Evolutionary conservation across 768 basidiomycete species (phyloP).

Genomic region (Agaricus blazei): DNA sequence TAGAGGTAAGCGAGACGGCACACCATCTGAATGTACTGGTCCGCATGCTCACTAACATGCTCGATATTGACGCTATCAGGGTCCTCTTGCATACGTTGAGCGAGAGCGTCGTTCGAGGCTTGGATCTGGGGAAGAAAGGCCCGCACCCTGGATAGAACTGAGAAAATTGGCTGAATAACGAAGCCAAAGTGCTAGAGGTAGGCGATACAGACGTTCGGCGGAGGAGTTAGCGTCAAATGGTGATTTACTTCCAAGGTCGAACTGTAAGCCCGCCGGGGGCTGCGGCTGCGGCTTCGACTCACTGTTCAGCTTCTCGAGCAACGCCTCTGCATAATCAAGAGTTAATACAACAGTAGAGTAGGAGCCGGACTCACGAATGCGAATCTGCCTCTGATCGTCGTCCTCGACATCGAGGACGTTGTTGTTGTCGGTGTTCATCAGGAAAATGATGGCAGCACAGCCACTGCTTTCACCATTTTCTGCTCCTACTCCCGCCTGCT

Average conservation of each 20-base stretch:
- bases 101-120: conserved; percentile 55
- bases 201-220: conserved; percentile 40
- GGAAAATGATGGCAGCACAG: conserved; percentile 9
- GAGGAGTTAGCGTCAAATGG: conserved; percentile 36
- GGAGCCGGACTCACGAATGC: conserved; percentile 11
- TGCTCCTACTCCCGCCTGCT: background rate
- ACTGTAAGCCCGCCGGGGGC: conserved; percentile 13
- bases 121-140: conserved; percentile 65
- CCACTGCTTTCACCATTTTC: conserved; percentile 11
- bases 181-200: background rate
- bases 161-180: background rate
- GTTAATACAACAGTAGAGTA: background rate
- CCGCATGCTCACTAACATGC: conserved; percentile 42
- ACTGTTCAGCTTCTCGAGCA: conserved; percentile 36
- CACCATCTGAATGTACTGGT: conserved; percentile 66
- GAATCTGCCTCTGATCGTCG: conserved; percentile 12
- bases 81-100: conserved; percentile 37
- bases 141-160: conserved; percentile 63
- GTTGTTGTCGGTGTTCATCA: conserved; percentile 5
- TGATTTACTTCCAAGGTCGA: conserved; percentile 33
- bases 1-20: conserved; percentile 9
- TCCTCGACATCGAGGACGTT: conserved; percentile 12
- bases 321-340: conserved; percentile 23
- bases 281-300: conserved; percentile 15
- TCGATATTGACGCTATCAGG: conserved; percentile 69